These are phyloP conservation scores for Phytopythium vexans DNA, from an alignment of 352 stramenopile species.

Conservation along the genomic window DNA sequence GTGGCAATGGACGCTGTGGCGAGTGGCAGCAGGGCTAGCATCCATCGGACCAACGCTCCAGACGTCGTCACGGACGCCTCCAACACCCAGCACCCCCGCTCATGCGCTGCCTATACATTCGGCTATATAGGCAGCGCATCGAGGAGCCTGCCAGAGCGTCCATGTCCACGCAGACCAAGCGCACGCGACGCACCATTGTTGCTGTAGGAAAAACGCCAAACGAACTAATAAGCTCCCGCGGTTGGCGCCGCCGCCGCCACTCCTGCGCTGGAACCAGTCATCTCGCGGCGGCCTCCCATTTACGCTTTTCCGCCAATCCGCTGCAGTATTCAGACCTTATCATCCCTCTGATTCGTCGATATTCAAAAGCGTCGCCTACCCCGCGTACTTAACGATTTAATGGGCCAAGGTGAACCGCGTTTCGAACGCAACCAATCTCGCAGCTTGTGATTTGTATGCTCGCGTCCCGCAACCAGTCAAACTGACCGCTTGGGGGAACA, in stretches of 20 bases:
- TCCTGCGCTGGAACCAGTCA: constrained; percentile 70
- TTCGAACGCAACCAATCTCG: constrained; percentile 2
- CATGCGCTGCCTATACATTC: no score
- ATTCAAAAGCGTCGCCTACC: constrained; percentile 1
- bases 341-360: constrained; percentile 29
- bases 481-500: not conserved
- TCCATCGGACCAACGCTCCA: not conserved
- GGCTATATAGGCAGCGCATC: no score
- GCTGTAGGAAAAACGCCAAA: constrained; percentile 84
- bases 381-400: not conserved
- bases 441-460: constrained; percentile 13
- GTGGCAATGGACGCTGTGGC: no score
- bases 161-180: not conserved
- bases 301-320: constrained; percentile 35
- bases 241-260: constrained; percentile 12
- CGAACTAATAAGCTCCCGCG: constrained; percentile 57
- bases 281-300: constrained; percentile 34
- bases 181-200: constrained; percentile 67
- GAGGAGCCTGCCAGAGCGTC: not conserved
- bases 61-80: not conserved
- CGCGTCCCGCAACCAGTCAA: constrained; percentile 14
- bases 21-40: no score
- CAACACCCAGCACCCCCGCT: not conserved
- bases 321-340: not conserved
- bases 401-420: constrained; percentile 8